phyloP scores from a whole-genome alignment of 2,329 filamentous ascomycete species.

The Colletotrichum filicis region DNA sequence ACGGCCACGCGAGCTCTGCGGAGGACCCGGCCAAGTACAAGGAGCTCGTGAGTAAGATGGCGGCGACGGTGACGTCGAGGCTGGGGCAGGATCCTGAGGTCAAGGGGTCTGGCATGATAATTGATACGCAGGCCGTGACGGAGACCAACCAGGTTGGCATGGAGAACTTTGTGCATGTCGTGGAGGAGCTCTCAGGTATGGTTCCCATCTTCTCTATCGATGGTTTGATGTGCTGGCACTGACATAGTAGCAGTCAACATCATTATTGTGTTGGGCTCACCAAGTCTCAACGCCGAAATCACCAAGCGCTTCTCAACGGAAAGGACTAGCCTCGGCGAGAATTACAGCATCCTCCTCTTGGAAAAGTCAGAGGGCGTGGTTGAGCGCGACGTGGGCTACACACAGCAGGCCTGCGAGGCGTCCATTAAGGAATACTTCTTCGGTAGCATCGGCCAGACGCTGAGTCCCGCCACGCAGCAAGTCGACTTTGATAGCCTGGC shows the following conservation, averaged over 20 bases:
- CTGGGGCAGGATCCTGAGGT: slow-evolving; percentile 80
- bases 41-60: slow-evolving; percentile 79
- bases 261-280: slow-evolving; percentile 84
- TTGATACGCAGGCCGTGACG: slow-evolving; percentile 82
- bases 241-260: slow-evolving; percentile 74
- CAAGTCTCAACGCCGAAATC: slow-evolving; percentile 80
- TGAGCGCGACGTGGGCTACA: slow-evolving; percentile 77
- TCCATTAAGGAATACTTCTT: slow-evolving; percentile 96
- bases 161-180: slow-evolving; percentile 83
- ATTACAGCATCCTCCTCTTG: slow-evolving; percentile 80
- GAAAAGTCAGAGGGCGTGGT: slow-evolving; percentile 89
- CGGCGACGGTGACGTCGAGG: slow-evolving; percentile 80
- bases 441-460: slow-evolving; percentile 77
- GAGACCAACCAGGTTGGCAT: slow-evolving; percentile 74
- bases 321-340: slow-evolving; percentile 69
- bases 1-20: slow-evolving; percentile 78
- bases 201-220: no score
- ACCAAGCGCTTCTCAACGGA: slow-evolving; percentile 71
- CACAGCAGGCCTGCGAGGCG: slow-evolving; percentile 78
- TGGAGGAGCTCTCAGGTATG: slow-evolving; percentile 63
- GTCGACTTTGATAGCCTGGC: slow-evolving; percentile 80
- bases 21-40: slow-evolving; percentile 80
- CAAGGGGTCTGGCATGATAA: slow-evolving; percentile 80
- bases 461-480: slow-evolving; percentile 89
- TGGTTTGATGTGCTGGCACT: not conserved